A percentile compares a stretch with the other conserved stretches of the same genome.
Evolutionary conservation across 1,284 basidiomycete genomes (phyloP).

Genomic region (Vanrija sp.): DNA sequence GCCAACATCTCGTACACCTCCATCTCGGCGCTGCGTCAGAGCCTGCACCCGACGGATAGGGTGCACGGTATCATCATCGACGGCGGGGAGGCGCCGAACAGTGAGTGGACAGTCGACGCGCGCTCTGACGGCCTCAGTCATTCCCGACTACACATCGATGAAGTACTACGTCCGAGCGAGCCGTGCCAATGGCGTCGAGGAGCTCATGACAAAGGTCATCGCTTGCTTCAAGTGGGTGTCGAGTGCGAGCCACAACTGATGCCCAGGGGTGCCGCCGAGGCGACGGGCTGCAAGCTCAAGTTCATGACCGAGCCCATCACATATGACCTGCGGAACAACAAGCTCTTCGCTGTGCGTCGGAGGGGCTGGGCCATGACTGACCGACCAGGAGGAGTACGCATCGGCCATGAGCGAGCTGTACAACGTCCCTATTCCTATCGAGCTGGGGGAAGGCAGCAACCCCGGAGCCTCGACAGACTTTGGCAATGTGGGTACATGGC

Average conservation of each 20-base stretch:
- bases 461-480: conserved; percentile 15
- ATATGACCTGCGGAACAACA: conserved; percentile 54
- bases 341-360: conserved; percentile 13
- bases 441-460: conserved; percentile 2
- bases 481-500: conserved; percentile 8
- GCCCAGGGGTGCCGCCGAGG: conserved; percentile 54
- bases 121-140: conserved; percentile 49
- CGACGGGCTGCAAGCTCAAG: conserved; percentile 63
- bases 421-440: conserved; percentile 1
- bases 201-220: conserved; percentile 55
- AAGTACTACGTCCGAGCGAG: conserved; percentile 65
- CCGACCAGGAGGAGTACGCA: conserved; percentile 7
- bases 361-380: background rate
- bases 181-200: conserved; percentile 56
- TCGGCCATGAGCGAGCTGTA: conserved; percentile 4
- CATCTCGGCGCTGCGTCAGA: conserved; percentile 70
- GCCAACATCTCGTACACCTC: conserved; percentile 72
- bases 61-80: conserved; percentile 47
- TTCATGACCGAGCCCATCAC: conserved; percentile 51
- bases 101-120: background rate
- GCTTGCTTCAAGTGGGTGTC: conserved; percentile 56
- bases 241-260: no score
- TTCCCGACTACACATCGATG: conserved; percentile 71
- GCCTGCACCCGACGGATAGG: conserved; percentile 40
- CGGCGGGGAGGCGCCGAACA: conserved; percentile 56